Base-by-base conservation (phyloP, 2,329 filamentous ascomycete species). In the Domatiomyces globalis region DNA sequence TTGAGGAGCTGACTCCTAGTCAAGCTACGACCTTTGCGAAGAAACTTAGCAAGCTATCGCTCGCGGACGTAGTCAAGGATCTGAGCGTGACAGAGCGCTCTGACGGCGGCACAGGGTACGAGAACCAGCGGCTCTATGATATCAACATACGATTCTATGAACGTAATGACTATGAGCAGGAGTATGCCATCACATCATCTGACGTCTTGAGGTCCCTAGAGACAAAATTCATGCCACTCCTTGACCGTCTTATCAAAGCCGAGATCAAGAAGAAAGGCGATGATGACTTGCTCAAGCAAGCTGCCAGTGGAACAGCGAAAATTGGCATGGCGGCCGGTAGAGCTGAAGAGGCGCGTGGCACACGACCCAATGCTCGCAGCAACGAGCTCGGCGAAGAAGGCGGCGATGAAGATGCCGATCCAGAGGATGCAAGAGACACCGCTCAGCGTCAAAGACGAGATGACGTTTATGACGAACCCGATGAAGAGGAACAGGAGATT, bases 131-230 rank as follows among this genome's bases (percentile, higher is more conserved):
- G 71, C 82, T 84, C 46, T 98, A 89, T 68, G 81, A 87, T 60
- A 78, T 98, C 53, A 77, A 81, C 43, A 72, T 98, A 19, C 78
- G 84, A 52, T 85, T 98, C 64, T 98, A 94, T 74, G 83, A 87
- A 0, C 78, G 82, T 0, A 75, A 81, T 18, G 90, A 96, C 63
- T 98, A 96, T 66, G 80, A 73, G 36, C 73, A 84, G 59, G 87
- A 87, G 52, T 96, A 98, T 63, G 87, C 85, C 17, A 94, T 96
- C 63, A 76, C 74, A 44, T 74, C 83, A 39, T 75, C 78, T 17
- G 88, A 96, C 65, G 85, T 98, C 22, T 75, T 88, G 50, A 71
- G 77, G 44, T 81, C 87, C 0, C 73, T 98, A n/a, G 86, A 95
- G 69, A 79, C 75, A 58, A 85, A 84, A 62, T 83, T 96, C 59